Base-by-base conservation (phyloP, 2,329 filamentous ascomycete genomes). In the Taxawa tesnikishii region DNA sequence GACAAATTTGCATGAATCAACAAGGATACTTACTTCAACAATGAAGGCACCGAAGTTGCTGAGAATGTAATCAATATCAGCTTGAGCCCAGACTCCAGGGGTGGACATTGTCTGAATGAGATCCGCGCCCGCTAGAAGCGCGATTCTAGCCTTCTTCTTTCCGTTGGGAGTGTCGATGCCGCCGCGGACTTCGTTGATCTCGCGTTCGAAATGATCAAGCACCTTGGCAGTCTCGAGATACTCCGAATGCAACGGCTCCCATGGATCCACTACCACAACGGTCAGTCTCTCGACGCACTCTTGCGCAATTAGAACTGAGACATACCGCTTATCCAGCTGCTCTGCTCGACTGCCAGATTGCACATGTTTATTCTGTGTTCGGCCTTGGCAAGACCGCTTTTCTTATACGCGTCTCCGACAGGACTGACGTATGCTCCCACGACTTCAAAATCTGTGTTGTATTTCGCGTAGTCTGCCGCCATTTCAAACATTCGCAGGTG, bases 191-290 rank as follows among this genome's bases (percentile, higher is more conserved):
- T 73, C 70, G 53, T 94, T 94, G 52, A 94, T 83, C 54, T 94
- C 84, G 50, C 88, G 63, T 43, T 92, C 77, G 47, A 94, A 90
- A 58, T 94, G 88, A 50, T 93, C 84, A 29, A 94, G 66, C 25
- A 94, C 87, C 45, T 80, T 73, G 24, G 87, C 88, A 1, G 88
- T 96, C 11, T 85, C 84, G 40, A 84, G 78, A 53, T 94, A 96
- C 43, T 81, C 70, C 48, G 78, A 73, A 59, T 92, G 76, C 46
- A 80, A 65, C n/a, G 83, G 81, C 64, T 94, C 87, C 79, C 82
- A 92, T 0, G 81, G 75, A 52, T 93, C 84, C 28, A 90, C 82
- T 75, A 23, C 6, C 14, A 10, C 4, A 19, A n/a, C 4, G 8
- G 19, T 23, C n/a, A 23, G 19, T 23, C 8, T 23, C n/a, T 8